A percentile compares a stretch with the other conserved stretches of the same genome.
These are phyloP conservation scores for Hordeum marinum DNA, from an alignment of 176 grass and related monocot genomes.

Conservation along the genomic window DNA sequence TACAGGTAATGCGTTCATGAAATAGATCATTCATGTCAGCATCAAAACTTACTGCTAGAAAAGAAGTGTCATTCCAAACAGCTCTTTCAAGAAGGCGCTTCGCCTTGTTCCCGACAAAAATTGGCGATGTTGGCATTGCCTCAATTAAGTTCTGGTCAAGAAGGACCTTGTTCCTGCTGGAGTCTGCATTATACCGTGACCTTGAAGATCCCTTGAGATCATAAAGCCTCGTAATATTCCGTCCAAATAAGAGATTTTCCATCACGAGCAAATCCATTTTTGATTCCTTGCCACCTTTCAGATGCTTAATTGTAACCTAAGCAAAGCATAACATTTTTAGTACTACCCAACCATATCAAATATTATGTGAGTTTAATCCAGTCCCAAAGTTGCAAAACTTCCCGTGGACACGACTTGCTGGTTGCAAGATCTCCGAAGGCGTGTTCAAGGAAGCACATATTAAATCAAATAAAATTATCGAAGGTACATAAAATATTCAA, in stretches of 20 bases:
- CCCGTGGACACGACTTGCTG: background rate
- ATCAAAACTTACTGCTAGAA: slow-evolving; percentile 82
- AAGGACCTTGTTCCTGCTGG: slow-evolving; percentile 85
- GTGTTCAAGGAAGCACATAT: background rate
- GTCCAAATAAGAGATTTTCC: slow-evolving; percentile 98
- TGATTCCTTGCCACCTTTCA: slow-evolving; percentile 84
- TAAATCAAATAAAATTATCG: background rate
- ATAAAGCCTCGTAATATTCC: slow-evolving; percentile 82
- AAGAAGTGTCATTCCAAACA: slow-evolving; percentile 98
- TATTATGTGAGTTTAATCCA: background rate
- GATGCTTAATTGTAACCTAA: slow-evolving; percentile 87
- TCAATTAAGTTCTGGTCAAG: slow-evolving; percentile 99
- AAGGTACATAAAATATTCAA: background rate
- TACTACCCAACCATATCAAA: background rate
- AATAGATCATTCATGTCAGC: slow-evolving; percentile 10
- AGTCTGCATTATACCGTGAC: slow-evolving; percentile 93
- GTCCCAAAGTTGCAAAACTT: background rate
- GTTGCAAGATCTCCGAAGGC: background rate
- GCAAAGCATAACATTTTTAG: slow-evolving; percentile 19
- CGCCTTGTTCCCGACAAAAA: slow-evolving; percentile 99
- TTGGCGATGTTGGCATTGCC: slow-evolving; percentile 96
- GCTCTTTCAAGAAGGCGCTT: slow-evolving; percentile 90
- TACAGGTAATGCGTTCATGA: slow-evolving; percentile 2
- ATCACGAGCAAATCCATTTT: slow-evolving; percentile 98
- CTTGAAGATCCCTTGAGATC: slow-evolving; percentile 96